Conservation (phyloP, 495 filamentous ascomycete genomes). For the Tuber borchii region DNA sequence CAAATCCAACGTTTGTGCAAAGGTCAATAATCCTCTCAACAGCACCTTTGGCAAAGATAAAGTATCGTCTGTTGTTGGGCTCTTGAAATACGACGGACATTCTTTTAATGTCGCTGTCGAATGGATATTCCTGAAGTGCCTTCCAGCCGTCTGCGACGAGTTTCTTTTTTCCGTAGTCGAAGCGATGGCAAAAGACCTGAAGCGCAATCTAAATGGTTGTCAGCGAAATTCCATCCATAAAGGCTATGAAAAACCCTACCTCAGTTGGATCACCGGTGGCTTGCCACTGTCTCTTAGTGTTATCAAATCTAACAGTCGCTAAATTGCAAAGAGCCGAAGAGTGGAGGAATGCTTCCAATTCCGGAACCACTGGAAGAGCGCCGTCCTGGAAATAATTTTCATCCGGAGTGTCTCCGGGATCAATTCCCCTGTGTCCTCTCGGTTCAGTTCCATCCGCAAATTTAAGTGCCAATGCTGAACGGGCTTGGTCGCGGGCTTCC, state of each 20-base stretch:
- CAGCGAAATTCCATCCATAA: conserved; percentile 51
- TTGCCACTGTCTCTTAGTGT: conserved; percentile 54
- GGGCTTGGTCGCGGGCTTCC: conserved; percentile 32
- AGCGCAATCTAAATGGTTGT: conserved; percentile 56
- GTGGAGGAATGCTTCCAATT: conserved; percentile 58
- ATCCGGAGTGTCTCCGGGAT: conserved; percentile 34
- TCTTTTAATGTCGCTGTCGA: conserved; percentile 73
- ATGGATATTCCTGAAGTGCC: conserved; percentile 68
- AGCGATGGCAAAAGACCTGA: conserved; percentile 69
- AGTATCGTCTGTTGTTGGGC: conserved; percentile 34
- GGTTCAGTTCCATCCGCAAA: conserved; percentile 30
- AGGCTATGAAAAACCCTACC: conserved; percentile 63
- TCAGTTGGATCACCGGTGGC: conserved; percentile 77
- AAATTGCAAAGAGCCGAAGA: conserved; percentile 75
- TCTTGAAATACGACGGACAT: conserved; percentile 71
- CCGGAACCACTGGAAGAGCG: conserved; percentile 42
- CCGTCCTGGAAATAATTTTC: conserved; percentile 34
- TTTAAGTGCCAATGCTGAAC: conserved; percentile 35
- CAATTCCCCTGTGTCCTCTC: conserved; percentile 22
- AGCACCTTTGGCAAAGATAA: conserved; percentile 73
- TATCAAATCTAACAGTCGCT: conserved; percentile 58
- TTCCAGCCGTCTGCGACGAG: conserved; percentile 54
- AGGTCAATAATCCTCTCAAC: conserved; percentile 71
- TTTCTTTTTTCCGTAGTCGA: conserved; percentile 56
- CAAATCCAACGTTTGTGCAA: conserved; percentile 56